A percentile compares a stretch with the other conserved stretches of the same genome.
These are phyloP conservation scores for Xylariaceae sp. DNA, from an alignment of 2,329 filamentous ascomycete species.

Conservation along the genomic window DNA sequence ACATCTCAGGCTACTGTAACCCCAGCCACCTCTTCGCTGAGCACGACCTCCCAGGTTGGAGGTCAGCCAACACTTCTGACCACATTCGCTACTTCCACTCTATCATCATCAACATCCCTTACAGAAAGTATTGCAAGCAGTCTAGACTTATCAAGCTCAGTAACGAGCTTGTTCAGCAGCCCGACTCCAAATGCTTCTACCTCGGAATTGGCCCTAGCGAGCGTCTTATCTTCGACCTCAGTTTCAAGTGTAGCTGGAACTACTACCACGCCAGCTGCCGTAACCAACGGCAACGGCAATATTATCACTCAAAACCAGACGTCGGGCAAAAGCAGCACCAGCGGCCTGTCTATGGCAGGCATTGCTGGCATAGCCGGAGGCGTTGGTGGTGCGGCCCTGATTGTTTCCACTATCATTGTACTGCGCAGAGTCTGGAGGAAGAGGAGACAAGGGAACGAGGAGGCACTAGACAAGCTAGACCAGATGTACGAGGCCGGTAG, in stretches of 20 bases:
- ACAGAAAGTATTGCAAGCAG: conserved; percentile 33
- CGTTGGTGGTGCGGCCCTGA: conserved; percentile 34
- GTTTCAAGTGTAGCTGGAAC: conserved; percentile 5
- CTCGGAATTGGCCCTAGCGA: conserved; percentile 2
- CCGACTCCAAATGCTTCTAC: conserved; percentile 1
- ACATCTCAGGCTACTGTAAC: conserved; percentile 7
- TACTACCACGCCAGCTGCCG: conserved; percentile 3
- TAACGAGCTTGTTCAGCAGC: conserved; percentile 16
- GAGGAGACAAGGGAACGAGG: conserved; percentile 38
- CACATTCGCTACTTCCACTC: conserved; percentile 32
- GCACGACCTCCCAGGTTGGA: conserved; percentile 13
- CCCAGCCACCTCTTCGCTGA: conserved; percentile 13
- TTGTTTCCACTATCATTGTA: conserved; percentile 34
- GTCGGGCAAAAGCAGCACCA: conserved; percentile 13
- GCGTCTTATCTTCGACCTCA: not conserved
- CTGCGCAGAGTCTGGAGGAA: conserved; percentile 40
- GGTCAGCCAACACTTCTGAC: conserved; percentile 22
- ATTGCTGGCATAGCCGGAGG: conserved; percentile 42
- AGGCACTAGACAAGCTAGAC: conserved; percentile 35
- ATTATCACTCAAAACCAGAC: conserved; percentile 30
- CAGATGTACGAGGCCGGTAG: conserved; percentile 40
- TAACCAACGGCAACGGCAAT: conserved; percentile 17
- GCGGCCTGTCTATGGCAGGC: conserved; percentile 30
- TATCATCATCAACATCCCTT: conserved; percentile 28
- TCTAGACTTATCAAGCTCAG: conserved; percentile 20